A percentile compares a stretch with the other conserved stretches of the same genome.
Conservation (phyloP, 768 basidiomycete species). For the Mycena haematopus region DNA sequence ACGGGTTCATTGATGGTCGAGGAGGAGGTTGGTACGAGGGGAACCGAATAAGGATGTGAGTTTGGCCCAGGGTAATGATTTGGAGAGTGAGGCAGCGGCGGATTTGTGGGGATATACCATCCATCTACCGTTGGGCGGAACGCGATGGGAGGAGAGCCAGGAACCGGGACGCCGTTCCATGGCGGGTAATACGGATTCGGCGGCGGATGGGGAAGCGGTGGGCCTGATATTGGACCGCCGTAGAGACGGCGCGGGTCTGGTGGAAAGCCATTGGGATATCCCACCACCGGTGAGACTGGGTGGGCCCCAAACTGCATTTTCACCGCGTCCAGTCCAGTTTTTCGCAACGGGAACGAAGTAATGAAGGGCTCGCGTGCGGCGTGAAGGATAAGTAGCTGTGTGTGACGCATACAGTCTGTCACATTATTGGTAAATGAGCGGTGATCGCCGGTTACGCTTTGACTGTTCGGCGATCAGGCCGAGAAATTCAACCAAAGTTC, state of each 20-base stretch:
- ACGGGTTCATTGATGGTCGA: neutral
- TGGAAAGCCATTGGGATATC: slow-evolving; percentile 15
- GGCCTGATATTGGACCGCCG: slow-evolving; percentile 1
- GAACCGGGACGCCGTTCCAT: slow-evolving; percentile 4
- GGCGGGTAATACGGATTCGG: slow-evolving; percentile 7
- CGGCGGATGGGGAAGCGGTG: slow-evolving; percentile 4
- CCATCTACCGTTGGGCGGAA: slow-evolving; percentile 24
- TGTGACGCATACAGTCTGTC: neutral
- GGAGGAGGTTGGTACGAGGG: neutral
- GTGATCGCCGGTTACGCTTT: neutral
- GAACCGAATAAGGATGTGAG: neutral
- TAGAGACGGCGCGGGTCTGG: slow-evolving; percentile 22
- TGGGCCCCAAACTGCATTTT: slow-evolving; percentile 19
- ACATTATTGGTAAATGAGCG: neutral
- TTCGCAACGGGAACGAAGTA: neutral
- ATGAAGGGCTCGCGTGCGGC: neutral
- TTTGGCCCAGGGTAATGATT: neutral
- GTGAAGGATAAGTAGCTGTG: neutral
- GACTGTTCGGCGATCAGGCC: neutral
- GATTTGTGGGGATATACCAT: slow-evolving; percentile 25
- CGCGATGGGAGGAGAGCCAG: slow-evolving; percentile 6
- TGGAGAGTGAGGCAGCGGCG: neutral
- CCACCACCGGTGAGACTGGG: neutral
- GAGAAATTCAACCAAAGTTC: neutral
- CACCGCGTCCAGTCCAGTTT: neutral